Evolutionary conservation across 176 grass and related monocot species (phyloP), one percentile per base, ranked within the genome.

Genomic region (Aegilops longissima): DNA sequence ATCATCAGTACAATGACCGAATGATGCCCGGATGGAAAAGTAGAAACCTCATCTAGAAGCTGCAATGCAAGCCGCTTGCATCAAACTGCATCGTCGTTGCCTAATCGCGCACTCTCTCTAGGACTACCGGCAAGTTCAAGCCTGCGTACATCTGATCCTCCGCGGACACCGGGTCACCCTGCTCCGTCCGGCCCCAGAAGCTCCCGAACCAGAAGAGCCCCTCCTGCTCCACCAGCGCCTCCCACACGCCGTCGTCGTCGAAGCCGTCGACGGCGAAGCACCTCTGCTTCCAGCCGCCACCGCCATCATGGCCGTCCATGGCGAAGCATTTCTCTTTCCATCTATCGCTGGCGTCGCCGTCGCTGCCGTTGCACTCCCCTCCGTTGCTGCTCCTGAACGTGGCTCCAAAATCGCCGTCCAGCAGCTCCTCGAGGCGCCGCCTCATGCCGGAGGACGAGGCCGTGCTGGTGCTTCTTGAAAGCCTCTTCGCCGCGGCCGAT

Each of bases 161-260:
- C 47, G 35, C 76, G 0, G 59, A 5, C 40, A 6, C 81, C 14
- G 27, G 61, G 8, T 25, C 61, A 10, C 67, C 77, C 63, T 71
- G 62, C 70, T 85, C 82, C 23, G 52, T 35, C 63, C 82, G 90
- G 70, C 90, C 91, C 95, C 95, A 95, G 71, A 98, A 98, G 87
- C 93, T 98, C 59, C 95, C 95, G 83, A 98, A 98, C 93, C 93
- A 98, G 76, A 98, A 92, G 39, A 92, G 82, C 8, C 93, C 93
- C 82, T 83, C 84, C 58, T 89, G 83, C 38, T 82, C 85, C 18
- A 85, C 65, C 38, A 97, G 76, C 82, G 88, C 85, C 85, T 78
- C 84, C 93, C 89, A 97, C 58, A 83, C 78, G 52, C 56, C 73
- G 66, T 39, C 17, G 36, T 17, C 45, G 49, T 23, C 30, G 40